Conservation (phyloP, 768 basidiomycete genomes). For the Podaxis pistillaris region DNA sequence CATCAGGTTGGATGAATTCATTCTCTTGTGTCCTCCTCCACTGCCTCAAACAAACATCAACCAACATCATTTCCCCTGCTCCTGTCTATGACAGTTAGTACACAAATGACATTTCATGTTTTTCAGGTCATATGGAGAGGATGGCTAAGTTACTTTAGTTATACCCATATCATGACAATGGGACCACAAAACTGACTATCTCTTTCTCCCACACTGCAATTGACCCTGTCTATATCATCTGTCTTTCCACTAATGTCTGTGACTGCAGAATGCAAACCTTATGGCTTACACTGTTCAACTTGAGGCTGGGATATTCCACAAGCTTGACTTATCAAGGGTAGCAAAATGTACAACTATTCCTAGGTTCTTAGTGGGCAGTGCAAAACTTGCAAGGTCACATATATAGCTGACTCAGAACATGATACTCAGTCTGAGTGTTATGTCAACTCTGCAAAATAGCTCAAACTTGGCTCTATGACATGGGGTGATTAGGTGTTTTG, state of each 20-base stretch:
- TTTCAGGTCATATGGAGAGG: not conserved
- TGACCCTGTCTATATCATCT: not conserved
- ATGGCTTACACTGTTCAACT: not conserved
- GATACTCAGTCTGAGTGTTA: not conserved
- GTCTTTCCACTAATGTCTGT: not conserved
- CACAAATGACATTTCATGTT: no score
- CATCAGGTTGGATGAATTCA: not conserved
- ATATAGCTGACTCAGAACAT: not conserved
- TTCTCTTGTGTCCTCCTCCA: not conserved
- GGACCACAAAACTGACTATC: not conserved
- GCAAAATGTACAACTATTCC: not conserved
- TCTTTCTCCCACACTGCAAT: not conserved
- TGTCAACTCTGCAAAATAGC: constrained; percentile 15
- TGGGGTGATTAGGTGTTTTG: constrained; percentile 17
- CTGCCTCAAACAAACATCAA: not conserved
- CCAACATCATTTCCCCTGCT: no score
- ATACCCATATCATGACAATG: not conserved
- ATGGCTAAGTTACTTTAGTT: not conserved
- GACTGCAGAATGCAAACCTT: not conserved
- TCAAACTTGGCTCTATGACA: constrained; percentile 13
- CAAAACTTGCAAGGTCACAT: not conserved
- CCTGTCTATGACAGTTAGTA: no score
- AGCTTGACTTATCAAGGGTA: not conserved
- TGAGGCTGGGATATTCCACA: not conserved
- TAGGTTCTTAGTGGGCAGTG: not conserved